Base-by-base conservation (phyloP, 2,329 filamentous ascomycete genomes). In the Verticillium tricorpus region DNA sequence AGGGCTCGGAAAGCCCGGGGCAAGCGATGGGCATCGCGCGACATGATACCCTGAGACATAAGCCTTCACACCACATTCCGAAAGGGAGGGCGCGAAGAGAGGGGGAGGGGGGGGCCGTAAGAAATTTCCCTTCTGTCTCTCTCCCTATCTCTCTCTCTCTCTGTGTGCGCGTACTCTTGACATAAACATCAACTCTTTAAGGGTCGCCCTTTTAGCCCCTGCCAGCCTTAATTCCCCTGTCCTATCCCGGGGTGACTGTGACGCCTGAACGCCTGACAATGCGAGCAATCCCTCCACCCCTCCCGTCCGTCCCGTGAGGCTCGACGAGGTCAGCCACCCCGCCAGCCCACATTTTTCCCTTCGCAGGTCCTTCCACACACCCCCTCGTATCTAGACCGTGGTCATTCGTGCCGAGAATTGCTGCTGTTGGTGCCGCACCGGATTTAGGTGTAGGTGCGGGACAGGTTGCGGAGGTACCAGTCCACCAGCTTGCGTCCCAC, bases 381-480 rank as follows among this genome's bases (percentile, higher is more conserved):
- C 45, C 15, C 45, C 45, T 28, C n/a, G 14, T n/a, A 50, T 50
- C 45, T 50, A 50, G 45, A 50, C 45, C 45, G 45, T 50, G 19
- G 19, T 40, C n/a, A 50, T 50, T 50, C 45, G 45, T 50, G 45
- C 45, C 45, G 45, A 25, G 45, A 19, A 50, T 50, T n/a, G 17
- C n/a, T 50, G 45, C n/a, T 22, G 39, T 8, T n/a, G n/a, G 8
- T 50, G 14, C 34, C 14, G 34, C 34, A 39, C 34, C 34, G 14
- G 45, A 32, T 52, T 62, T 60, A 80, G 66, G 90, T 96, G 83
- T 99, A 99, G 63, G 93, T 96, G 76, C 95, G 89, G 64, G 93
- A 91, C 73, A 99, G 83, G 83, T 99, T 99, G 75, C 95, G 89
- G 74, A 99, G 86, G 78, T 99, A 99, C 95, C 95, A 99, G 80